These are phyloP conservation scores for Polymyxa betae DNA, from an alignment of 208 protist species.

Conservation along the genomic window DNA sequence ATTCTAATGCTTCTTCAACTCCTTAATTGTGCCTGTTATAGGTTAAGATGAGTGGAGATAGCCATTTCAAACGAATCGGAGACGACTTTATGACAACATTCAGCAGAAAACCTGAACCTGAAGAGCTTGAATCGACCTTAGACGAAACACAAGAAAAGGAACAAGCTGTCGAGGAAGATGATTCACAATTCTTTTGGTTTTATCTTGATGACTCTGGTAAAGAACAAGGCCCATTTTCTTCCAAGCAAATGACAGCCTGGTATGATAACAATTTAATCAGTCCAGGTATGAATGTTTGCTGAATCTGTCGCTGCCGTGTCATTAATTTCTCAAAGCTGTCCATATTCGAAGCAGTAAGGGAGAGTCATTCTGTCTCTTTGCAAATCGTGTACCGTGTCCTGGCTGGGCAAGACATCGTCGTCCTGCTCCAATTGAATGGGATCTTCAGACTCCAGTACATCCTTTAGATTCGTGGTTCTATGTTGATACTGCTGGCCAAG, in stretches of 20 bases:
- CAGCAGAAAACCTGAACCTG: background rate
- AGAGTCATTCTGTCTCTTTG: background rate
- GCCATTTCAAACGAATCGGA: background rate
- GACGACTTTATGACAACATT: background rate
- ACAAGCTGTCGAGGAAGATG: background rate
- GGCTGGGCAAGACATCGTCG: background rate
- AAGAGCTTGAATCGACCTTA: background rate
- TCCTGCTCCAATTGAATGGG: background rate
- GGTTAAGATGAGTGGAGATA: background rate
- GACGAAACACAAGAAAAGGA: background rate
- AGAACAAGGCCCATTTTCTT: slow-evolving; percentile 24
- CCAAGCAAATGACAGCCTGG: background rate
- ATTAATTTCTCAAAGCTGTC: slow-evolving; percentile 9
- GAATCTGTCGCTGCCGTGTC: background rate
- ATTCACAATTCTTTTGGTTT: background rate
- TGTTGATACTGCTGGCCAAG: slow-evolving; percentile 6
- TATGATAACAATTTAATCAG: background rate
- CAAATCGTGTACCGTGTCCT: slow-evolving; percentile 13
- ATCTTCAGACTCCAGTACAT: background rate
- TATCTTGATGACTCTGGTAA: slow-evolving; percentile 3
- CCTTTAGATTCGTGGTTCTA: background rate
- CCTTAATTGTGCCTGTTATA: background rate
- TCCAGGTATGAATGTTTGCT: background rate
- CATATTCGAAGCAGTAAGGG: background rate
- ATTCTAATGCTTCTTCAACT: no score